phyloP scores from a whole-genome alignment of 2,329 filamentous ascomycete genomes.

The Ophiostoma angusticollis region DNA sequence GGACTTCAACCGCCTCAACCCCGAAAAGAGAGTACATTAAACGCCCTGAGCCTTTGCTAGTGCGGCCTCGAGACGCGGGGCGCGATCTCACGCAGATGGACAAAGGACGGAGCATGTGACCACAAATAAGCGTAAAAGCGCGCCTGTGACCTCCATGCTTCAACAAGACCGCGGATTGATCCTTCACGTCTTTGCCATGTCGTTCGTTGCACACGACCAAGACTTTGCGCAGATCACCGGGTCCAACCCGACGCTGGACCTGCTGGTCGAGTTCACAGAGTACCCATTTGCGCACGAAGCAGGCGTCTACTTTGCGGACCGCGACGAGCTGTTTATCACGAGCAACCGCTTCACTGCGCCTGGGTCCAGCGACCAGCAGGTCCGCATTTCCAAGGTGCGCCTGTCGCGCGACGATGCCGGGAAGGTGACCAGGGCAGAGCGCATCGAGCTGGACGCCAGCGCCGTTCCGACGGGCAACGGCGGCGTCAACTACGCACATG shows the following conservation, averaged over 20 bases:
- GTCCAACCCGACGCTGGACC: constrained; percentile 16
- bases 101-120: too few species aligned
- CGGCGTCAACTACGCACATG: constrained; percentile 24
- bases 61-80: too few species aligned
- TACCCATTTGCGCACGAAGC: constrained; percentile 11
- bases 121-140: too few species aligned
- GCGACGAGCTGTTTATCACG: constrained; percentile 8
- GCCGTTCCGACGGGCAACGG: constrained; percentile 9
- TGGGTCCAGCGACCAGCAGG: not conserved
- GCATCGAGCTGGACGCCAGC: constrained; percentile 3
- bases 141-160: too few species aligned
- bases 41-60: too few species aligned
- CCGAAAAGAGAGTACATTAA: too few species aligned
- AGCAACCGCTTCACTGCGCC: constrained; percentile 6
- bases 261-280: constrained; percentile 20
- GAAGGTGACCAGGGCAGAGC: not conserved
- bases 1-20: too few species aligned
- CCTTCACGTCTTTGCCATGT: too few species aligned
- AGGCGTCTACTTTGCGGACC: constrained; percentile 8
- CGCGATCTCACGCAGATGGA: too few species aligned
- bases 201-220: too few species aligned
- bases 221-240: too few species aligned
- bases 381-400: constrained; percentile 5
- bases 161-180: too few species aligned
- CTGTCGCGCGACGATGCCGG: not conserved